Conservation (phyloP, 495 filamentous ascomycete genomes). For the Hypoxylon lienhwacheense region DNA sequence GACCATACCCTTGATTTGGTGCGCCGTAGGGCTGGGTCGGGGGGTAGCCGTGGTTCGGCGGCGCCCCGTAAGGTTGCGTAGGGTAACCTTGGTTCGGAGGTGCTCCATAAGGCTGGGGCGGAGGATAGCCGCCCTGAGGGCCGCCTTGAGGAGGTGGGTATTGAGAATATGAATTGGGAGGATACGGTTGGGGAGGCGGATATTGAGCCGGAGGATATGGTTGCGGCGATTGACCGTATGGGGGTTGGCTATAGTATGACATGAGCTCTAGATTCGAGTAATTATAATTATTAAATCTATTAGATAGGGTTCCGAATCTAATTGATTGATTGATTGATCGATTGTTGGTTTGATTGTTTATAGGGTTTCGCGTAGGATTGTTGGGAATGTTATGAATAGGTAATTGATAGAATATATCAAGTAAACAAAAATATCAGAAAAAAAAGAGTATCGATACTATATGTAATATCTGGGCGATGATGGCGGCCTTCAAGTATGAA, state of each 20-base stretch:
- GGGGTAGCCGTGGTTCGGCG: conserved; percentile 29
- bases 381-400: too few species aligned
- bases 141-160: conserved; percentile 20
- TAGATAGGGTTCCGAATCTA: too few species aligned
- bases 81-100: conserved; percentile 41
- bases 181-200: conserved; percentile 18
- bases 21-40: conserved; percentile 40
- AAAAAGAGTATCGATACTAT: too few species aligned
- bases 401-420: too few species aligned
- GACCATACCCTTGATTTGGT: conserved; percentile 38
- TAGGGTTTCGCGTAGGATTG: too few species aligned
- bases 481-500: too few species aligned
- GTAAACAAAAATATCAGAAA: too few species aligned
- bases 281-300: too few species aligned
- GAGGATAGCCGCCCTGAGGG: conserved; percentile 7
- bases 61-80: too few species aligned
- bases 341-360: too few species aligned
- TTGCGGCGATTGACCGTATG: conserved; percentile 40
- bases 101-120: conserved; percentile 30
- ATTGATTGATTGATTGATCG: too few species aligned
- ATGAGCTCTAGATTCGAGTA: conserved; percentile 16
- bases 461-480: too few species aligned
- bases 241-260: conserved; percentile 32
- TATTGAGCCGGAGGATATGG: conserved; percentile 44
- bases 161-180: conserved; percentile 16